Conservation (phyloP, 1,284 basidiomycete genomes). For the Sanghuangporus weigelae region DNA sequence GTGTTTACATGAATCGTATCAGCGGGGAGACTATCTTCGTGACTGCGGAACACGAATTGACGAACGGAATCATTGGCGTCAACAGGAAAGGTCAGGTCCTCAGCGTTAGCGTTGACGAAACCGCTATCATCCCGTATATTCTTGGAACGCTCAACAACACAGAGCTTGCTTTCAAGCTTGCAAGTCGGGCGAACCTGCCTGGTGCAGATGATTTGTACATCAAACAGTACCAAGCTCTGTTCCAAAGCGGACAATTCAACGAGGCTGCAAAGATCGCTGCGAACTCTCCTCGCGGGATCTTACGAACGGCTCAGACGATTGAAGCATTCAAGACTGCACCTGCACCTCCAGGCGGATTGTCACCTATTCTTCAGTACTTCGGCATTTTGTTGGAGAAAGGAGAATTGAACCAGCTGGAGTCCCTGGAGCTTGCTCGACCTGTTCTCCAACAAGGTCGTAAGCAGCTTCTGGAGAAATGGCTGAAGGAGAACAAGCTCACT, state of each 20-base stretch:
- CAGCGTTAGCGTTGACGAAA: constrained; percentile 95
- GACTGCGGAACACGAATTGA: constrained; percentile 92
- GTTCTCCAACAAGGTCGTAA: constrained; percentile 97
- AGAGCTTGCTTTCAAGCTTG: constrained; percentile 97
- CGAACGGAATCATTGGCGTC: constrained; percentile 96
- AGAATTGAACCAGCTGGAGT: constrained; percentile 95
- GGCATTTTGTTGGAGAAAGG: constrained; percentile 97
- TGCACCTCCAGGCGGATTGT: constrained; percentile 84
- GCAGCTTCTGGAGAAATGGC: constrained; percentile 97
- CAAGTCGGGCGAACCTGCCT: constrained; percentile 94
- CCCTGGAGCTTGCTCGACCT: constrained; percentile 92
- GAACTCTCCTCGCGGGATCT: constrained; percentile 94
- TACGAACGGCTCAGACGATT: constrained; percentile 94
- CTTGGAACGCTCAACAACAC: constrained; percentile 93
- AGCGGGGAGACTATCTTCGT: constrained; percentile 99
- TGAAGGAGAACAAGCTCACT: constrained; percentile 99
- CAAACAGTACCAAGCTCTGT: constrained; percentile 92
- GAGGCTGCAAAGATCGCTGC: constrained; percentile 99
- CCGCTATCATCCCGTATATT: constrained; percentile 94
- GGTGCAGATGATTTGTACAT: constrained; percentile 98
- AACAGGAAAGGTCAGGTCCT: constrained; percentile 99
- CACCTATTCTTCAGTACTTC: constrained; percentile 98
- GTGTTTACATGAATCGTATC: constrained; percentile 99
- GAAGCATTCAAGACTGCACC: constrained; percentile 98
- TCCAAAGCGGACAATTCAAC: constrained; percentile 85